Conservation (phyloP, 2,329 filamentous ascomycete species). For the Phaeoacremonium minimum region DNA sequence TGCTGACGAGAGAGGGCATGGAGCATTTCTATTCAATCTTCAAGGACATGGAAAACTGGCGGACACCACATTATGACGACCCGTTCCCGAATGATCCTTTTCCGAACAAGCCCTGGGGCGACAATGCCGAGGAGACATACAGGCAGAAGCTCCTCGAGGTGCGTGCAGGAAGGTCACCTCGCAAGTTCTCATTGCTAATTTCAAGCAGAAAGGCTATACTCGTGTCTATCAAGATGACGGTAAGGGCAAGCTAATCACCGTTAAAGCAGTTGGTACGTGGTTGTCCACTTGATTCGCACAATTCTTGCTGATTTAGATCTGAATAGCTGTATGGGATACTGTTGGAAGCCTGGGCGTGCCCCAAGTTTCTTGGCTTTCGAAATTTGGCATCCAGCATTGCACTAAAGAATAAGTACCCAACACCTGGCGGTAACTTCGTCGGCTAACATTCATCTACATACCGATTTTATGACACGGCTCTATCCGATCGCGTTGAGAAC, state of each 20-base stretch:
- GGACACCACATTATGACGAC: slow-evolving; percentile 37
- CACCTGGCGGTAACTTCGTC: neutral
- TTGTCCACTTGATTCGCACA: neutral
- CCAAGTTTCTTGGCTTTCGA: slow-evolving; percentile 37
- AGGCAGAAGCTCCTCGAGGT: slow-evolving; percentile 37
- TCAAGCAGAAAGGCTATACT: slow-evolving; percentile 25
- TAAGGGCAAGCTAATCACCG: slow-evolving; percentile 36
- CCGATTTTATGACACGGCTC: slow-evolving; percentile 48
- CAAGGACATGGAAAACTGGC: slow-evolving; percentile 53
- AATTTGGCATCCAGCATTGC: slow-evolving; percentile 37
- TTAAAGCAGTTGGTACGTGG: slow-evolving; percentile 37
- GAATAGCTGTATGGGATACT: slow-evolving; percentile 44
- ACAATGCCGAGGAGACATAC: slow-evolving; percentile 34
- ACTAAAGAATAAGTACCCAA: slow-evolving; percentile 40
- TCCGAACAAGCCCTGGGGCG: slow-evolving; percentile 41
- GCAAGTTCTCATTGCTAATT: neutral
- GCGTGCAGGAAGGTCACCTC: slow-evolving; percentile 1
- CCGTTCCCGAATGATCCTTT: slow-evolving; percentile 43
- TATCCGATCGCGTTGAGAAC: slow-evolving; percentile 49
- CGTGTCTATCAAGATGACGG: slow-evolving; percentile 32
- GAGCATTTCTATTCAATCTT: slow-evolving; percentile 52
- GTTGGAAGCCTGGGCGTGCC: slow-evolving; percentile 44
- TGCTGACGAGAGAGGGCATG: slow-evolving; percentile 48
- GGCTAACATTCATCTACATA: slow-evolving; percentile 33
- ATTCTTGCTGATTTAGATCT: neutral